Evolutionary conservation across 2,329 filamentous ascomycete genomes (phyloP).

Genomic region (Macroventuria anomochaeta): DNA sequence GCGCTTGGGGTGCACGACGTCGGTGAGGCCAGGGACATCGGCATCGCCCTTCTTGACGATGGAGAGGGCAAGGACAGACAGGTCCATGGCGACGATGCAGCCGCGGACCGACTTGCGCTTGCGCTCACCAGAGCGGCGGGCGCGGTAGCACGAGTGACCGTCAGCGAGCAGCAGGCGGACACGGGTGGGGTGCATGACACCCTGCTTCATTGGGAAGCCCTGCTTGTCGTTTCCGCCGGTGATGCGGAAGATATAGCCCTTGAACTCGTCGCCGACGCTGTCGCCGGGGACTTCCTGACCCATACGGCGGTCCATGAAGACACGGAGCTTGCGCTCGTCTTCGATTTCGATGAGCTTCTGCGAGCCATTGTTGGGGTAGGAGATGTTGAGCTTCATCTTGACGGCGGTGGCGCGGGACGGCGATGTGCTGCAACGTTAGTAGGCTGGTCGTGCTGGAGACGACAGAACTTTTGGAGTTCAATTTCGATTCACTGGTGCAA

Average conservation of each 20-base stretch:
- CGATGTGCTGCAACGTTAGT: conserved; percentile 47
- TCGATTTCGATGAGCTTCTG: conserved; percentile 99
- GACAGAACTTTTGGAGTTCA: conserved; percentile 13
- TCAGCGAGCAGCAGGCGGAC: conserved; percentile 94
- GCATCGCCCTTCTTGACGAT: conserved; percentile 97
- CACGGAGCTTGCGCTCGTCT: conserved; percentile 98
- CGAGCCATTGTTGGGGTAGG: conserved; percentile 98
- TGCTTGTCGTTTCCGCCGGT: conserved; percentile 99
- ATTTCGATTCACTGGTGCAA: conserved; percentile 2
- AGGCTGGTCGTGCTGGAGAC: conserved; percentile 34
- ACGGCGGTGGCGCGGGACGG: conserved; percentile 44
- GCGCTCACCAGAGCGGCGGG: conserved; percentile 96
- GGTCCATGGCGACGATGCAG: conserved; percentile 96
- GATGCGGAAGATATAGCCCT: conserved; percentile 99
- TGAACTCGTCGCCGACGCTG: conserved; percentile 98
- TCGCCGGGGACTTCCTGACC: conserved; percentile 91
- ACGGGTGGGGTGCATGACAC: conserved; percentile 98
- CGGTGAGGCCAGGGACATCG: conserved; percentile 95
- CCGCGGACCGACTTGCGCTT: conserved; percentile 99
- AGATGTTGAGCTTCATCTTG: conserved; percentile 79
- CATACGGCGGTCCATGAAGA: conserved; percentile 99
- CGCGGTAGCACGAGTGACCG: conserved; percentile 99
- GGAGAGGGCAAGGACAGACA: conserved; percentile 90
- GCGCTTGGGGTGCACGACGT: conserved; percentile 98
- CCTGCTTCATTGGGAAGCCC: conserved; percentile 99